phyloP scores from a whole-genome alignment of 139 green algal species.

The Ostreobium quekettii region DNA sequence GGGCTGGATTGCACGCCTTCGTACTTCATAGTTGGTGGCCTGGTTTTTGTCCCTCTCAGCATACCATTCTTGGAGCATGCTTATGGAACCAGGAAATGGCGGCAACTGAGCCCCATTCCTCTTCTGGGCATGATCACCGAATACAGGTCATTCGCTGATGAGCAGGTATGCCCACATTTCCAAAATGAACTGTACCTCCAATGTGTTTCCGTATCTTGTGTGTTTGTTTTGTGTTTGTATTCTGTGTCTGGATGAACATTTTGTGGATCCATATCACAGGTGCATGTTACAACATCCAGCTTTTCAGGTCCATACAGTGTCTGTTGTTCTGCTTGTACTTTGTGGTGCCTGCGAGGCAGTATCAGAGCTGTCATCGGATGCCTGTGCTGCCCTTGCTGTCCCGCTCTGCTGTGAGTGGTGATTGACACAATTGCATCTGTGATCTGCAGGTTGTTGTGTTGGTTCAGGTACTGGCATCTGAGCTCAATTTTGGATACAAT shows the following conservation, averaged over 20 bases:
- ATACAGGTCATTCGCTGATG: slow-evolving; percentile 11
- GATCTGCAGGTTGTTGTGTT: slow-evolving; percentile 11
- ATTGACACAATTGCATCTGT: neutral
- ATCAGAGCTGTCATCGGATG: too few species aligned
- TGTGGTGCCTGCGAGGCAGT: too few species aligned
- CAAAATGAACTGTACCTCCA: neutral
- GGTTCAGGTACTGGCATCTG: slow-evolving; percentile 18
- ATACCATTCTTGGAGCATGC: slow-evolving; percentile 20
- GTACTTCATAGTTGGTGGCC: slow-evolving; percentile 60
- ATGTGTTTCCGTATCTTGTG: neutral
- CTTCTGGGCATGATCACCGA: slow-evolving; percentile 9
- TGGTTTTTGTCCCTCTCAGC: slow-evolving; percentile 56
- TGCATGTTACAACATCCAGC: neutral
- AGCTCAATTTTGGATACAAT: slow-evolving; percentile 19
- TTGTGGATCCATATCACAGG: neutral
- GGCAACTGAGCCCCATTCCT: slow-evolving; percentile 5
- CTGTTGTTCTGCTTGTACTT: neutral
- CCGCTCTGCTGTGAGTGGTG: neutral
- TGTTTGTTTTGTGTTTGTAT: neutral
- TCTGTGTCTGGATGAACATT: neutral
- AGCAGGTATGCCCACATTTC: slow-evolving; percentile 3
- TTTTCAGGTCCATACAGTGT: neutral
- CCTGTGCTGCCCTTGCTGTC: neutral
- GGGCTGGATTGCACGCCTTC: slow-evolving; percentile 55
- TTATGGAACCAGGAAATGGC: slow-evolving; percentile 12